Percentiles rank a stretch among this genome's conserved stretches.
Conservation (phyloP, 208 protist species). For the Zelonia costaricensis region DNA sequence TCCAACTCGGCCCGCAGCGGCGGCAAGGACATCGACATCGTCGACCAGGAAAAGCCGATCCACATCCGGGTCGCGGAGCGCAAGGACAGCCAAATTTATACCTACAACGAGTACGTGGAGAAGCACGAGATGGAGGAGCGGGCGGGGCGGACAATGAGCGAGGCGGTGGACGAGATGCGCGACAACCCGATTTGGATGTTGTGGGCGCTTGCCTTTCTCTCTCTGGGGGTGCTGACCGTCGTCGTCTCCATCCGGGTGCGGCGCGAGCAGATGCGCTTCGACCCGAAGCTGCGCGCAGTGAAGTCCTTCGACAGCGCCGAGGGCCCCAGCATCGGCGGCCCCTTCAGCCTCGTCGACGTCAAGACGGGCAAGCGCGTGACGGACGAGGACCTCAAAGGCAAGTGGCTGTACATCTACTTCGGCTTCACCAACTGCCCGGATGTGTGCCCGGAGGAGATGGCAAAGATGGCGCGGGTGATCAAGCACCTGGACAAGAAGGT, state of each 20-base stretch:
- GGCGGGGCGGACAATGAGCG: slow-evolving; percentile 36
- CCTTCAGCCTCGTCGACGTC: slow-evolving; percentile 62
- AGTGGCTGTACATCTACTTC: slow-evolving; percentile 96
- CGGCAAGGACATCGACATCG: slow-evolving; percentile 72
- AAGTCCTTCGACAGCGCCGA: slow-evolving; percentile 68
- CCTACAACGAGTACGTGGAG: slow-evolving; percentile 81
- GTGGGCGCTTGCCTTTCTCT: slow-evolving; percentile 61
- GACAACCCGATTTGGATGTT: slow-evolving; percentile 86
- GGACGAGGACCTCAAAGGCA: slow-evolving; percentile 81
- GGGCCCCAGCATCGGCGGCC: slow-evolving; percentile 78
- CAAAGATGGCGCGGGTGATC: slow-evolving; percentile 91
- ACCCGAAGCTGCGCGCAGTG: slow-evolving; percentile 71
- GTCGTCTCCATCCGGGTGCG: slow-evolving; percentile 79
- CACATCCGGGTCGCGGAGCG: slow-evolving; percentile 76
- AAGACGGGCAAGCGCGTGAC: slow-evolving; percentile 67
- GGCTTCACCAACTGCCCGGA: slow-evolving; percentile 98
- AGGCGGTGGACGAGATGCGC: slow-evolving; percentile 55
- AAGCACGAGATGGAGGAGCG: slow-evolving; percentile 56
- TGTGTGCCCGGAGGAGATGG: slow-evolving; percentile 96
- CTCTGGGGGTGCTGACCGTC: slow-evolving; percentile 55
- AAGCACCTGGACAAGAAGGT: slow-evolving; percentile 77
- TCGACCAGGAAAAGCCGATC: slow-evolving; percentile 61
- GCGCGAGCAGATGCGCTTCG: slow-evolving; percentile 78
- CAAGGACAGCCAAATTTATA: slow-evolving; percentile 80
- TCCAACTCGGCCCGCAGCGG: slow-evolving; percentile 44